A percentile compares a stretch with the other conserved stretches of the same genome.
phyloP scores from a whole-genome alignment of 2,329 filamentous ascomycete species.

The Aureobasidium sp. region DNA sequence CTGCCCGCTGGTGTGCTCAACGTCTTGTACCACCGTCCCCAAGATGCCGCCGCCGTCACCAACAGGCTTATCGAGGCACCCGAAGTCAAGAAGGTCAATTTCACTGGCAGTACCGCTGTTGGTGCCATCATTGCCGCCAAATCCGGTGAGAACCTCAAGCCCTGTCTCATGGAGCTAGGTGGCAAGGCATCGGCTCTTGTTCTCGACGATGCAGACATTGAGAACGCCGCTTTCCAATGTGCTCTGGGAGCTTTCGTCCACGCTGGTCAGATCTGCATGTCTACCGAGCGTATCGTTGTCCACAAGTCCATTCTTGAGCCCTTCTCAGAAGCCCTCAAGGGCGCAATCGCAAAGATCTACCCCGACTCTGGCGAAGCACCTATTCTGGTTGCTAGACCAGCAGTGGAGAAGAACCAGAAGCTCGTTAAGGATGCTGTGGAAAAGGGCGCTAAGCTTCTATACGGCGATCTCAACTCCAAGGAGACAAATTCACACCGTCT shows the following conservation, averaged over 20 bases:
- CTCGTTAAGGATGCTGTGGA: slow-evolving; percentile 48
- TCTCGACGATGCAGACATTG: slow-evolving; percentile 69
- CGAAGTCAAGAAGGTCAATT: slow-evolving; percentile 64
- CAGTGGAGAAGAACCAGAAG: slow-evolving; percentile 44
- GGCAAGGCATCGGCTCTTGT: slow-evolving; percentile 76
- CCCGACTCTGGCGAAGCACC: slow-evolving; percentile 35
- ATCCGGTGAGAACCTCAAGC: slow-evolving; percentile 69
- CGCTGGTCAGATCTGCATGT: slow-evolving; percentile 76
- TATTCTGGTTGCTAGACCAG: slow-evolving; percentile 34
- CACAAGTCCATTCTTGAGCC: slow-evolving; percentile 45
- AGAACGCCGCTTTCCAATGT: slow-evolving; percentile 59
- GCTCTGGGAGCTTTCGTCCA: slow-evolving; percentile 64
- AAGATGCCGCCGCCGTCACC: slow-evolving; percentile 59
- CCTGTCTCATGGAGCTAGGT: slow-evolving; percentile 70
- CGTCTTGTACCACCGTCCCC: slow-evolving; percentile 52
- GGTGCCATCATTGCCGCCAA: slow-evolving; percentile 62
- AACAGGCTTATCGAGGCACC: slow-evolving; percentile 58
- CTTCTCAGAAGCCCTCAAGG: slow-evolving; percentile 44
- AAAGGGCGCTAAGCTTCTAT: slow-evolving; percentile 50
- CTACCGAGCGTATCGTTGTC: slow-evolving; percentile 55
- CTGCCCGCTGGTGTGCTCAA: slow-evolving; percentile 69
- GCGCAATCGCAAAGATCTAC: slow-evolving; percentile 38
- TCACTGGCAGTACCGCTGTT: slow-evolving; percentile 67
- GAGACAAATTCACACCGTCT: slow-evolving; percentile 31
- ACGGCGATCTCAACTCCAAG: slow-evolving; percentile 35